Evolutionary conservation across 2,329 filamentous ascomycete species (phyloP).

Genomic region (Leptographium procerum): DNA sequence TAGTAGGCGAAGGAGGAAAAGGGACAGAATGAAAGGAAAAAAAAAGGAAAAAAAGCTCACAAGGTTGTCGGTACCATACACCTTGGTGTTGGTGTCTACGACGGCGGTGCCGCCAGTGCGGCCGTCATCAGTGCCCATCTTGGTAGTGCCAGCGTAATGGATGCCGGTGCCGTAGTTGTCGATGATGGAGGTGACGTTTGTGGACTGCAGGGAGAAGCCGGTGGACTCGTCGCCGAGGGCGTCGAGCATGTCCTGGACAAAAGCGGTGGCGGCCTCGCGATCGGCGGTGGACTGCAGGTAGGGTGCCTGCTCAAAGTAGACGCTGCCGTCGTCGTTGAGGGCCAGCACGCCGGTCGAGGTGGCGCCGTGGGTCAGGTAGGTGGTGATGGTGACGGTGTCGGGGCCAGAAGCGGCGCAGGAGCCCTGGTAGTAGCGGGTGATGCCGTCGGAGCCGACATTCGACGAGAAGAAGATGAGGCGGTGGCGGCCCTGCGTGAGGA

Average conservation of each 20-base stretch:
- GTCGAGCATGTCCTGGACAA: constrained; percentile 32
- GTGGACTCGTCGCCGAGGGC: constrained; percentile 22
- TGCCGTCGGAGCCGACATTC: constrained; percentile 17
- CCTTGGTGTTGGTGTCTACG: constrained; percentile 50
- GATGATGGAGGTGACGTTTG: constrained; percentile 19
- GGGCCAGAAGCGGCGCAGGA: constrained; percentile 30
- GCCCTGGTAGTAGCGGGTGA: constrained; percentile 27
- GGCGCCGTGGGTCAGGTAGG: constrained; percentile 39
- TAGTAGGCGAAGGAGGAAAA: background rate
- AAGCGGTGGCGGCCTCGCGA: constrained; percentile 44
- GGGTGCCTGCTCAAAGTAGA: constrained; percentile 31
- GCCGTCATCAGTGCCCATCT: constrained; percentile 47
- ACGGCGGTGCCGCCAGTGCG: constrained; percentile 43
- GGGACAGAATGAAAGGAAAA: background rate
- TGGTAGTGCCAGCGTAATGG: constrained; percentile 38
- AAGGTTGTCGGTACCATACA: constrained; percentile 55
- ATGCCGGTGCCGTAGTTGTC: constrained; percentile 41
- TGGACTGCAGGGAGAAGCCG: background rate
- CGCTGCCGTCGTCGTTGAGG: constrained; percentile 25
- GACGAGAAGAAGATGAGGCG: constrained; percentile 35
- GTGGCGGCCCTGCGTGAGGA: constrained; percentile 32
- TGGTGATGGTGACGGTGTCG: constrained; percentile 21
- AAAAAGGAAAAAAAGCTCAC: background rate
- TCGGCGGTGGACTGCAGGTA: constrained; percentile 43
- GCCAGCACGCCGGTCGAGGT: constrained; percentile 32